Evolutionary conservation across 2,329 filamentous ascomycete species (phyloP).

Genomic region (Exophiala spinifera): DNA sequence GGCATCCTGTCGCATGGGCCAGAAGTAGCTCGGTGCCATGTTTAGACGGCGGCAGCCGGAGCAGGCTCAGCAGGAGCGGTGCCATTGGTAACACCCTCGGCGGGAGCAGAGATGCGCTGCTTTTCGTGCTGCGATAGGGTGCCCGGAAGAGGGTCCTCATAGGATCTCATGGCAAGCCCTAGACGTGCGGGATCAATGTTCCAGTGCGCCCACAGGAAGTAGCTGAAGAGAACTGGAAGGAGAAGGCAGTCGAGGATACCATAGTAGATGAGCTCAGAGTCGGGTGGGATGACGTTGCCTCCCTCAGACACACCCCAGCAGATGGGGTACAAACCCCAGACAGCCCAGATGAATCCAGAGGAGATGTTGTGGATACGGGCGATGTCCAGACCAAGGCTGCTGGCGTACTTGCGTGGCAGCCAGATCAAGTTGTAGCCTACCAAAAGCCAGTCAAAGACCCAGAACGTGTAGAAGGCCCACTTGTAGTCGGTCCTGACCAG

Average conservation of each 20-base stretch:
- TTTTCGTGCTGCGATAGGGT: neutral
- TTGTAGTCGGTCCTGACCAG: slow-evolving; percentile 62
- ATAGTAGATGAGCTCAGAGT: slow-evolving; percentile 35
- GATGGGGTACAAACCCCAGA: slow-evolving; percentile 64
- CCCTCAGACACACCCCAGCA: slow-evolving; percentile 62
- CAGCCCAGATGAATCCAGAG: slow-evolving; percentile 50
- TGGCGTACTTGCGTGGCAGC: slow-evolving; percentile 56
- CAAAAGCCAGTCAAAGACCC: slow-evolving; percentile 53
- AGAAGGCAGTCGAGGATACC: slow-evolving; percentile 18
- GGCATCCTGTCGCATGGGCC: neutral
- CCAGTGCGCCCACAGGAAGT: slow-evolving; percentile 14
- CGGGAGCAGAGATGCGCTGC: neutral
- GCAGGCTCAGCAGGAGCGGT: neutral
- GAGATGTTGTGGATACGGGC: slow-evolving; percentile 53
- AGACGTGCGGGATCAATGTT: slow-evolving; percentile 18
- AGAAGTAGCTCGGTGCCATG: neutral
- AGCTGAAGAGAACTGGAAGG: slow-evolving; percentile 8
- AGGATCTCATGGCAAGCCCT: slow-evolving; percentile 6
- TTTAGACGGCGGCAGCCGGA: neutral
- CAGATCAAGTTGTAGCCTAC: slow-evolving; percentile 58
- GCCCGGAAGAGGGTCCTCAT: neutral
- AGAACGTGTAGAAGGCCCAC: slow-evolving; percentile 56
- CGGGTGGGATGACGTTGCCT: slow-evolving; percentile 62
- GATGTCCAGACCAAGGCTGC: slow-evolving; percentile 52
- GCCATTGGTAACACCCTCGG: neutral